Conservation (phyloP, 306 rosid species). For the Sphenostylis stenocarpa region DNA sequence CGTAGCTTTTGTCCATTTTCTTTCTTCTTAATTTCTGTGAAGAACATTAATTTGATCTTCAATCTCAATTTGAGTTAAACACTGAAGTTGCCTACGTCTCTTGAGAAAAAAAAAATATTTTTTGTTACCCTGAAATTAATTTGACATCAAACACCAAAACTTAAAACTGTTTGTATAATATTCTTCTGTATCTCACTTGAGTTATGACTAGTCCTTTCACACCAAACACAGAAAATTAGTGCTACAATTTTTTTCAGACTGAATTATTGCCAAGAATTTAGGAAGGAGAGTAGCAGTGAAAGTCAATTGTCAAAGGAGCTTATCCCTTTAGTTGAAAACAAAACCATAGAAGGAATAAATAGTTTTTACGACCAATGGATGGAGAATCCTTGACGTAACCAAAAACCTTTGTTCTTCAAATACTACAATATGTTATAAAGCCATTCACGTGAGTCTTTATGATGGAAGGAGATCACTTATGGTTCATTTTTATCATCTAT, state of each 20-base stretch:
- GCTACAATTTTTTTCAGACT: not conserved
- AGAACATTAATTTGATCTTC: too few relatives aligned
- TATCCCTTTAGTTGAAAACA: slow-evolving; percentile 22
- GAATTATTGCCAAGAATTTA: not conserved
- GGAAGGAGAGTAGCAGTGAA: not conserved
- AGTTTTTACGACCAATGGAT: not conserved
- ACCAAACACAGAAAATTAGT: not conserved
- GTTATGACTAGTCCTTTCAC: not conserved
- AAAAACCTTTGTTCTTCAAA: not conserved
- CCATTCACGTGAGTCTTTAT: too few relatives aligned
- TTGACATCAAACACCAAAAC: not conserved
- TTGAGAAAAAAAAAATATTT: too few relatives aligned
- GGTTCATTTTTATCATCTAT: too few relatives aligned
- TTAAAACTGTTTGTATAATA: not conserved
- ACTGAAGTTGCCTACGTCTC: too few relatives aligned
- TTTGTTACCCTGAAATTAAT: too few relatives aligned
- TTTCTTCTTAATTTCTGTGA: too few relatives aligned
- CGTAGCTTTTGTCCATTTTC: too few relatives aligned
- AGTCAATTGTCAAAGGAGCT: slow-evolving; percentile 29
- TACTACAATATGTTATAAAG: not conserved
- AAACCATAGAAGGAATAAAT: not conserved
- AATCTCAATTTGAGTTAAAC: too few relatives aligned
- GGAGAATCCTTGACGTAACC: slow-evolving; percentile 5
- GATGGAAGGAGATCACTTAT: too few relatives aligned
- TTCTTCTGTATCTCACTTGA: not conserved